phyloP scores from a whole-genome alignment of 768 basidiomycete genomes.

The Mycena rebaudengoi region DNA sequence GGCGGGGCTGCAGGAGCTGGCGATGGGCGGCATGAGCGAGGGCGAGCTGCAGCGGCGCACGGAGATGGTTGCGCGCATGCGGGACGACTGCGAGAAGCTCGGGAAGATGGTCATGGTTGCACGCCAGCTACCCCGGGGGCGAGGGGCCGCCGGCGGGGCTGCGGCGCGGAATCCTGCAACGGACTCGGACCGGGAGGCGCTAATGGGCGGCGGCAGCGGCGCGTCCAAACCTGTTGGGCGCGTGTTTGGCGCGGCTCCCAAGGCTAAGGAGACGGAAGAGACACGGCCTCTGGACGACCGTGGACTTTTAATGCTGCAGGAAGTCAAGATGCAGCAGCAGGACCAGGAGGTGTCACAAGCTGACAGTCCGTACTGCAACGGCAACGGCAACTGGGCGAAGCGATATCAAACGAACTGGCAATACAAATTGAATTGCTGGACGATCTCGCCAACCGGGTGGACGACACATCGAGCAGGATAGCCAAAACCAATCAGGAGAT shows the following conservation, averaged over 20 bases:
- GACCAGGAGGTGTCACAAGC: slow-evolving; percentile 81
- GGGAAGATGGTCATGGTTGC: slow-evolving; percentile 85
- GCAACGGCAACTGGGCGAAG: slow-evolving; percentile 86
- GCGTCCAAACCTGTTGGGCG: slow-evolving; percentile 64
- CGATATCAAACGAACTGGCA: slow-evolving; percentile 84
- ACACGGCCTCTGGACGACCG: slow-evolving; percentile 90
- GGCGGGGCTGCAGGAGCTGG: slow-evolving; percentile 71
- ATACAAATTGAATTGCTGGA: slow-evolving; percentile 90
- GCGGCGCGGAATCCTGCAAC: slow-evolving; percentile 52
- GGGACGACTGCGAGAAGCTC: slow-evolving; percentile 91
- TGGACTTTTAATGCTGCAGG: slow-evolving; percentile 83
- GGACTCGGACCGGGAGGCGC: slow-evolving; percentile 69
- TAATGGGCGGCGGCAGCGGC: slow-evolving; percentile 54
- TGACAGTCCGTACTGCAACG: slow-evolving; percentile 85
- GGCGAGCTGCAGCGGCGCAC: slow-evolving; percentile 92
- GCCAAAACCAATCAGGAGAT: slow-evolving; percentile 82
- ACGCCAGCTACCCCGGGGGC: slow-evolving; percentile 56
- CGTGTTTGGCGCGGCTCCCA: slow-evolving; percentile 76
- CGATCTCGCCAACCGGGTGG: slow-evolving; percentile 78
- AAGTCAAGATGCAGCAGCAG: slow-evolving; percentile 83
- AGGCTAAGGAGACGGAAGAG: slow-evolving; percentile 80
- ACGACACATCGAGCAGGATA: slow-evolving; percentile 80
- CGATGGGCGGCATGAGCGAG: slow-evolving; percentile 77
- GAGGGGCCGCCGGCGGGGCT: slow-evolving; percentile 32
- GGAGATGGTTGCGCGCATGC: slow-evolving; percentile 87